phyloP scores from a whole-genome alignment of 306 rosid species.

The Pterocarpus macrocarpus region DNA sequence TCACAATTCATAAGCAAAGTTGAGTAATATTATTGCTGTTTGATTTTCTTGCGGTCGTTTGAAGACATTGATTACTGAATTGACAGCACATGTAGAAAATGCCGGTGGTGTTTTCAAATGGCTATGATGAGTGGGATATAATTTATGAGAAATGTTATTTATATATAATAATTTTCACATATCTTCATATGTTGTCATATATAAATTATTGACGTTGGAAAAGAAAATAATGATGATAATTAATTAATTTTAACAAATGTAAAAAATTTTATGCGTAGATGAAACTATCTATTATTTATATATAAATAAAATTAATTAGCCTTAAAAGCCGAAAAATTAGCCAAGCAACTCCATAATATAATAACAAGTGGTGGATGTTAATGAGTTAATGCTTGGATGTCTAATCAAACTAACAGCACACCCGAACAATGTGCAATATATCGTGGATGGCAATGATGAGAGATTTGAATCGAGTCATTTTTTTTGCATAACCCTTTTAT shows the following conservation, averaged over 20 bases:
- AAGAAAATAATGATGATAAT: background rate
- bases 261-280: too few species aligned
- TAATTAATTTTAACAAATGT: background rate
- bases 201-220: background rate
- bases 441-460: background rate
- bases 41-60: conserved; percentile 8
- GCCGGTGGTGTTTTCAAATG: background rate
- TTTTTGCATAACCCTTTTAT: background rate
- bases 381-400: too few species aligned
- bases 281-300: too few species aligned
- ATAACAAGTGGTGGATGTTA: too few species aligned
- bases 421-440: background rate
- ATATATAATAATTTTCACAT: background rate
- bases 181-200: background rate
- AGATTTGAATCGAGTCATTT: background rate
- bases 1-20: background rate
- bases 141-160: background rate
- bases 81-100: background rate
- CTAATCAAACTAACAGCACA: too few species aligned
- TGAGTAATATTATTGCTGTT: conserved; percentile 15
- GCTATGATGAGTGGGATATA: conserved; percentile 1
- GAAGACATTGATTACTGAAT: conserved; percentile 38
- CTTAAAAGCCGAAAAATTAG: too few species aligned
- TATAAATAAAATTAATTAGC: too few species aligned
- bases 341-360: too few species aligned